A percentile compares a stretch with the other conserved stretches of the same genome.
phyloP scores from a whole-genome alignment of 169 alveolate genomes.

The Cryptosporidium canis region DNA sequence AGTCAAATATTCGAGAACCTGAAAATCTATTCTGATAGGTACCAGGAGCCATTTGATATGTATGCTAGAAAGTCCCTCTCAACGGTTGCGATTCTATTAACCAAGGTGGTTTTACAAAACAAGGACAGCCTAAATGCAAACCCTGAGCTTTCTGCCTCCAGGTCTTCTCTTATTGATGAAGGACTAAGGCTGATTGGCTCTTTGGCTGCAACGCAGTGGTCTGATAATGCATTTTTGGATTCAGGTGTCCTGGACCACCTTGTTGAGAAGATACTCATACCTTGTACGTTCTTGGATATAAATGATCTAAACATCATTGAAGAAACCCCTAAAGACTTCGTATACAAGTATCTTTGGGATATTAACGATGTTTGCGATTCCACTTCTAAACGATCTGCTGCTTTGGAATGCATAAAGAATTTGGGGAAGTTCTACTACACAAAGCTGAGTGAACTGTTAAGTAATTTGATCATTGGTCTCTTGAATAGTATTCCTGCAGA shows the following conservation, averaged over 20 bases:
- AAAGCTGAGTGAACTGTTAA: conserved; percentile 35
- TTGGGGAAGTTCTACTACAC: conserved; percentile 64
- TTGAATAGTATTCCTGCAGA: conserved; percentile 21
- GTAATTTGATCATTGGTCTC: conserved; percentile 27
- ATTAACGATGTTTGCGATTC: conserved; percentile 64
- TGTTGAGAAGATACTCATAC: conserved; percentile 62
- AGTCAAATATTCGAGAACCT: conserved; percentile 59
- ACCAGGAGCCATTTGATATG: conserved; percentile 67
- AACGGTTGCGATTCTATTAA: conserved; percentile 34
- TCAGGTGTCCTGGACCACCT: conserved; percentile 54
- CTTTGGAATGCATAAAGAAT: conserved; percentile 57
- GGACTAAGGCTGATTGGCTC: conserved; percentile 60
- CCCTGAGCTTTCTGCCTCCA: conserved; percentile 18
- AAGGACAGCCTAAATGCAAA: not conserved
- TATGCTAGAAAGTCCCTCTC: conserved; percentile 62
- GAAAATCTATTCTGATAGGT: conserved; percentile 63
- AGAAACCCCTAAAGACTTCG: conserved; percentile 55
- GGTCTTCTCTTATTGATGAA: conserved; percentile 51
- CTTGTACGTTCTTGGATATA: conserved; percentile 58
- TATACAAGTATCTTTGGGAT: conserved; percentile 70
- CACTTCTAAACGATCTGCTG: conserved; percentile 68
- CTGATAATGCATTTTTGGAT: conserved; percentile 66
- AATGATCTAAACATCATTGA: conserved; percentile 45
- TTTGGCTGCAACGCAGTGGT: conserved; percentile 63
- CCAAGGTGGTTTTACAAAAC: conserved; percentile 28